A percentile compares a stretch with the other conserved stretches of the same genome.
Conservation (phyloP, 208 protist species). For the Acanthamoeba royreba region DNA sequence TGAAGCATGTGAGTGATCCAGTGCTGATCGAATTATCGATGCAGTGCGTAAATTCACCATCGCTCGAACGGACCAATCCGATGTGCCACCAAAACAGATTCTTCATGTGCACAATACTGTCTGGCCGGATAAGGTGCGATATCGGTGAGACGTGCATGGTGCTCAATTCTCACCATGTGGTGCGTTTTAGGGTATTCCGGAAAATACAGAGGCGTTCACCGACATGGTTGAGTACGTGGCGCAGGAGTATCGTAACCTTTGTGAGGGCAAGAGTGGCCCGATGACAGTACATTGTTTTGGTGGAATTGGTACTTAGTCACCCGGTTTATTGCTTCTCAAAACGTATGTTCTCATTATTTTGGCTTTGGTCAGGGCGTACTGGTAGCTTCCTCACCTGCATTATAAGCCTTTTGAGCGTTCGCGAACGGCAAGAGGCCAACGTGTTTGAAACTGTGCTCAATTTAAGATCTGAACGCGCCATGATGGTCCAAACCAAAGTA, state of each 20-base stretch:
- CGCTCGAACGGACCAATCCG: neutral
- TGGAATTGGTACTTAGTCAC: neutral
- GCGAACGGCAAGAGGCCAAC: neutral
- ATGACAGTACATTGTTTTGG: neutral
- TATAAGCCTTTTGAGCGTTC: neutral
- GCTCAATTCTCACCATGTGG: neutral
- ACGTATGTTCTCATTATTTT: neutral
- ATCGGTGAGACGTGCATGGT: too few relatives aligned
- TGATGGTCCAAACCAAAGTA: neutral
- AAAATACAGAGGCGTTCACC: neutral
- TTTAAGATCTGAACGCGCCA: neutral
- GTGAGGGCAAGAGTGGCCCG: neutral
- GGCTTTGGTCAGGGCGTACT: neutral
- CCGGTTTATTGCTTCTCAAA: neutral
- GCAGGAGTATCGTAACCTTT: neutral
- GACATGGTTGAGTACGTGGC: neutral
- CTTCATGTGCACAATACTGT: neutral
- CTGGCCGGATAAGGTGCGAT: neutral
- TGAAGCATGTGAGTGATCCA: neutral
- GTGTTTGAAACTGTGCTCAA: neutral
- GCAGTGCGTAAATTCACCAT: neutral
- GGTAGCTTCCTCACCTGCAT: neutral
- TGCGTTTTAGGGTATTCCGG: neutral
- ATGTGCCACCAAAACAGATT: neutral
- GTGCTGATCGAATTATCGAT: neutral